These are phyloP conservation scores for Debaryomyces maramus DNA, from an alignment of 805 yeast species.

Conservation along the genomic window DNA sequence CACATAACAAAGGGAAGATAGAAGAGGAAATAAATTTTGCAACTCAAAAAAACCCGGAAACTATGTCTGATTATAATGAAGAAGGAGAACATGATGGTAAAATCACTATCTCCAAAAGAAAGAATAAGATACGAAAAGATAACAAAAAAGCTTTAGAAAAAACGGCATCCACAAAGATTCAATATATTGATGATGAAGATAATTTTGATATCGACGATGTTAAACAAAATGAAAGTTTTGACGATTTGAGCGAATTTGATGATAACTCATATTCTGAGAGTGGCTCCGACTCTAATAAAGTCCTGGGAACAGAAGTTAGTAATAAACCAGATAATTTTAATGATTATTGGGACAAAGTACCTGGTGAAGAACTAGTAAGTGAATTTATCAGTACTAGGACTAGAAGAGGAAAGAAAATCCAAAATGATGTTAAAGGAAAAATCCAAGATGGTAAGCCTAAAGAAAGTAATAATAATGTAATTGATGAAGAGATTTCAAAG, in stretches of 20 bases:
- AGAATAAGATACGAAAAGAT: neutral
- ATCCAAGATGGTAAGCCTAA: neutral
- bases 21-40: no score
- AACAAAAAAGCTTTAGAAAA: neutral
- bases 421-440: no score
- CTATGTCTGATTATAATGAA: neutral
- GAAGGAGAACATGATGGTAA: neutral
- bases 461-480: neutral
- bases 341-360: neutral
- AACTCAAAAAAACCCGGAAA: no score
- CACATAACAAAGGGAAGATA: no score
- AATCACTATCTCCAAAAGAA: constrained; percentile 1
- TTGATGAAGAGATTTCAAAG: neutral
- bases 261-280: neutral
- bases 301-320: no score
- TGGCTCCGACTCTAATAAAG: neutral
- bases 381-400: neutral
- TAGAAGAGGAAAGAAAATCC: neutral
- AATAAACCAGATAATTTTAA: no score
- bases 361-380: neutral
- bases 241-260: constrained; percentile 2
- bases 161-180: neutral
- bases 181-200: constrained; percentile 1
- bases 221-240: neutral
- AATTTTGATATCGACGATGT: neutral